Evolutionary conservation across 352 stramenopile species (phyloP).

Genomic region (Phytophthora hybrid): DNA sequence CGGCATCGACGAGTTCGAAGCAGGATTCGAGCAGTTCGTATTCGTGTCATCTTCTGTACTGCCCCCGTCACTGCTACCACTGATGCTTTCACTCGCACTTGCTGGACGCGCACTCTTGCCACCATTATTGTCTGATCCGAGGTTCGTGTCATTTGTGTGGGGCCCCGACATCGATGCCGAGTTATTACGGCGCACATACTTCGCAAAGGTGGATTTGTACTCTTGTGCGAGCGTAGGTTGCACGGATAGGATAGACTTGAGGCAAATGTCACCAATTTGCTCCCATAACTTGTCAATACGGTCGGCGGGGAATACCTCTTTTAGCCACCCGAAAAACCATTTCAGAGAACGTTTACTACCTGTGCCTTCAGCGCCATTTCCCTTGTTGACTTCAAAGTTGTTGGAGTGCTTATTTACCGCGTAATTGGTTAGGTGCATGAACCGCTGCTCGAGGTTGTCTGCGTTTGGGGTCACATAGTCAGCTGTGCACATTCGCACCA

Average conservation of each 20-base stretch:
- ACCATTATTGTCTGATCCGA: constrained; percentile 3
- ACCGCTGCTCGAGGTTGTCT: constrained; percentile 87
- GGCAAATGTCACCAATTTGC: constrained; percentile 94
- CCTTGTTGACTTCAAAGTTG: constrained; percentile 89
- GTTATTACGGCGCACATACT: constrained; percentile 72
- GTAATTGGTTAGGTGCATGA: constrained; percentile 95
- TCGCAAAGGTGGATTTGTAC: constrained; percentile 90
- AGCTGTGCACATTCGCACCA: constrained; percentile 91
- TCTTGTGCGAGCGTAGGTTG: constrained; percentile 93
- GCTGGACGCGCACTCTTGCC: constrained; percentile 26
- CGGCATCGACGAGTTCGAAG: constrained; percentile 19
- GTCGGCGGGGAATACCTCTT: constrained; percentile 59
- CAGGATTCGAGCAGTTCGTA: background rate
- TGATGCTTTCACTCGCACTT: constrained; percentile 24
- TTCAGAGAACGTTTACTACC: constrained; percentile 89
- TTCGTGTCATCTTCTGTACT: constrained; percentile 9
- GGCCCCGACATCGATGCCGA: constrained; percentile 42
- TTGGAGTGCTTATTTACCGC: constrained; percentile 92
- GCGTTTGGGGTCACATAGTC: constrained; percentile 88
- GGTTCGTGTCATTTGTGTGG: constrained; percentile 17
- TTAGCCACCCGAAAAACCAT: constrained; percentile 95
- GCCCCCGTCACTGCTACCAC: constrained; percentile 9
- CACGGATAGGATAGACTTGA: constrained; percentile 94
- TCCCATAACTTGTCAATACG: constrained; percentile 89
- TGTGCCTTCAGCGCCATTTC: constrained; percentile 60